Evolutionary conservation across 768 basidiomycete genomes (phyloP).

Genomic region (Tylopilus vinaceipallidus): DNA sequence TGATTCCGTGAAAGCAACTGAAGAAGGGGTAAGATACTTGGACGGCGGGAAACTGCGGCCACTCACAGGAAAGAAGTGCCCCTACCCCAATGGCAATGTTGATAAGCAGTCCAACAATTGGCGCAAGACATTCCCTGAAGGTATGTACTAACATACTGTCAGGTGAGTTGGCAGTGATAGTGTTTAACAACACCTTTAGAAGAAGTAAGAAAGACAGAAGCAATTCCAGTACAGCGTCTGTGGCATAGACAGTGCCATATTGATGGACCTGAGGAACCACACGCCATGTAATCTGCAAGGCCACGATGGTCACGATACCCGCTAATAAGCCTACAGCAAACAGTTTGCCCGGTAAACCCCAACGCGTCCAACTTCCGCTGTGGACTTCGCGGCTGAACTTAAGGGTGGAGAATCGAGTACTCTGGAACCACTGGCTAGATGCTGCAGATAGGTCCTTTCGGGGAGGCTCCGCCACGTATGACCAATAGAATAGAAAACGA

Average conservation of each 20-base stretch:
- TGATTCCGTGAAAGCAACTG: constrained; percentile 70
- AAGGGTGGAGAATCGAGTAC: constrained; percentile 15
- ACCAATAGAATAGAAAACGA: constrained; percentile 69
- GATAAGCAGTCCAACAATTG: constrained; percentile 52
- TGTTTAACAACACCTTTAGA: constrained; percentile 60
- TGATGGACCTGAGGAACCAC: constrained; percentile 36
- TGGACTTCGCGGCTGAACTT: constrained; percentile 34
- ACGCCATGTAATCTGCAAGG: constrained; percentile 67
- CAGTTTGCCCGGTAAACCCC: constrained; percentile 54
- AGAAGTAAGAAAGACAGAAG: constrained; percentile 57
- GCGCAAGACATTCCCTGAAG: constrained; percentile 44
- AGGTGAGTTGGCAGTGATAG: constrained; percentile 40
- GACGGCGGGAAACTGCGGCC: background rate
- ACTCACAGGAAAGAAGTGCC: constrained; percentile 58
- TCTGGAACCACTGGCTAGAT: constrained; percentile 11
- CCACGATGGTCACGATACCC: constrained; percentile 43
- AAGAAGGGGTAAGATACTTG: constrained; percentile 8
- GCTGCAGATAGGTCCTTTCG: constrained; percentile 31
- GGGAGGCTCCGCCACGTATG: constrained; percentile 59
- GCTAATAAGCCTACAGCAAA: constrained; percentile 52
- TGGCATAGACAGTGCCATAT: constrained; percentile 52
- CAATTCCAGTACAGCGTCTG: constrained; percentile 57
- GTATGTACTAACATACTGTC: constrained; percentile 40
- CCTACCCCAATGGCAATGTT: constrained; percentile 54
- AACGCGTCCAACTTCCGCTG: constrained; percentile 63